Conservation (phyloP, 2,329 filamentous ascomycete species). For the Epichloe festucae region DNA sequence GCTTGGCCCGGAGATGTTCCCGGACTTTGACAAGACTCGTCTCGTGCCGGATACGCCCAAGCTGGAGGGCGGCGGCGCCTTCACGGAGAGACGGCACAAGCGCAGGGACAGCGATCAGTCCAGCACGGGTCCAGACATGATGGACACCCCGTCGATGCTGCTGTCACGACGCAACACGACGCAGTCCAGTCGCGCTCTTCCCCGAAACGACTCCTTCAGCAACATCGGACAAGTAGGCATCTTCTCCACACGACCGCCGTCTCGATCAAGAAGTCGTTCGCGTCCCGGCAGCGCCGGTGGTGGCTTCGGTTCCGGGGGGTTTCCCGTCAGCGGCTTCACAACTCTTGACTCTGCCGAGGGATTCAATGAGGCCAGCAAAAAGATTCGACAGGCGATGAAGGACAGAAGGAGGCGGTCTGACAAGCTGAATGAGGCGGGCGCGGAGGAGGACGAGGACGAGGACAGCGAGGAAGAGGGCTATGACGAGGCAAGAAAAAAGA, state of each 20-base stretch:
- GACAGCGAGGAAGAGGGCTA: slow-evolving; percentile 31
- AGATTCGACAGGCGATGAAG: slow-evolving; percentile 76
- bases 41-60: slow-evolving; percentile 47
- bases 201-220: slow-evolving; percentile 85
- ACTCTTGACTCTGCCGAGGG: slow-evolving; percentile 52
- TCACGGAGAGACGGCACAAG: slow-evolving; percentile 13
- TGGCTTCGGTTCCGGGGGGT: slow-evolving; percentile 45
- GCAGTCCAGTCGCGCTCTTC: slow-evolving; percentile 42
- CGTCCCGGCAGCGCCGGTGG: slow-evolving; percentile 57
- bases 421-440: slow-evolving; percentile 24
- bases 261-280: slow-evolving; percentile 59
- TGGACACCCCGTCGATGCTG: slow-evolving; percentile 26
- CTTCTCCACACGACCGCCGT: slow-evolving; percentile 81
- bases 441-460: slow-evolving; percentile 23
- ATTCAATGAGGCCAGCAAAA: slow-evolving; percentile 71
- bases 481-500: slow-evolving; percentile 32
- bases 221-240: slow-evolving; percentile 80
- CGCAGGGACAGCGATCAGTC: slow-evolving; percentile 39
- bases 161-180: slow-evolving; percentile 38
- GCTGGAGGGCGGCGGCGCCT: slow-evolving; percentile 20
- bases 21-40: slow-evolving; percentile 77
- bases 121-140: slow-evolving; percentile 22
- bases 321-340: slow-evolving; percentile 59
- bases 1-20: slow-evolving; percentile 88
- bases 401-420: slow-evolving; percentile 41